Percentiles rank a stretch among this genome's conserved stretches.
Evolutionary conservation across 2,329 filamentous ascomycete species (phyloP).

Genomic region (Cytospora paraplurivora): DNA sequence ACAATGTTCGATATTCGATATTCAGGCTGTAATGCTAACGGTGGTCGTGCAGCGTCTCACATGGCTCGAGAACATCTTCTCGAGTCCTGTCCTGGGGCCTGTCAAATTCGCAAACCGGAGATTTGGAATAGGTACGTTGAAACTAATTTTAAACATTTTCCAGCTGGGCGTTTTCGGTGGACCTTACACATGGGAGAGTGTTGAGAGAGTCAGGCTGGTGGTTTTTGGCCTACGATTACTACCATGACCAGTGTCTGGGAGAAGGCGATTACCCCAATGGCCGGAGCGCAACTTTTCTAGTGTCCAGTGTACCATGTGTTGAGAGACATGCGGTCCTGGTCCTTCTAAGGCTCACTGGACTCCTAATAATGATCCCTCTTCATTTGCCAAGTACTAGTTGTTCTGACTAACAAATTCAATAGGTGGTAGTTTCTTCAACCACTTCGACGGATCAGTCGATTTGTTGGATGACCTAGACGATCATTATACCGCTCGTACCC

Average conservation of each 20-base stretch:
- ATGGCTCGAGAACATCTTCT: constrained; percentile 94
- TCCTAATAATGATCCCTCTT: no score
- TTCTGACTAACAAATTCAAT: constrained; percentile 24
- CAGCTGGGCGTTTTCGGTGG: no score
- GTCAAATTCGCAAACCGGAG: constrained; percentile 88
- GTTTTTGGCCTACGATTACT: no score
- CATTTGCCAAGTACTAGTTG: no score
- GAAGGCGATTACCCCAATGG: no score
- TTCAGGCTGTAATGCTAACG: constrained; percentile 24
- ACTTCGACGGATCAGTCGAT: constrained; percentile 92
- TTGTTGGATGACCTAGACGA: constrained; percentile 92
- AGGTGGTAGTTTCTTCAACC: constrained; percentile 85
- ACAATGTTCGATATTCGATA: constrained; percentile 44
- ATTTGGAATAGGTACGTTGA: constrained; percentile 68
- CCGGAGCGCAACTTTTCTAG: no score
- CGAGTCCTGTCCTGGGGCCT: constrained; percentile 82
- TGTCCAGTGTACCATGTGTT: no score
- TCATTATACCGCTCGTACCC: constrained; percentile 89
- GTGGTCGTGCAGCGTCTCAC: constrained; percentile 66
- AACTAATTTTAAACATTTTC: not conserved
- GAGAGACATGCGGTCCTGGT: no score
- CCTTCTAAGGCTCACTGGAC: no score
- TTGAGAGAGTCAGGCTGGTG: not conserved
- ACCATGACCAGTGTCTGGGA: no score
- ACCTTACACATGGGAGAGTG: not conserved